phyloP scores from a whole-genome alignment of 305 asterid genomes.

The Fraxinus albicans region DNA sequence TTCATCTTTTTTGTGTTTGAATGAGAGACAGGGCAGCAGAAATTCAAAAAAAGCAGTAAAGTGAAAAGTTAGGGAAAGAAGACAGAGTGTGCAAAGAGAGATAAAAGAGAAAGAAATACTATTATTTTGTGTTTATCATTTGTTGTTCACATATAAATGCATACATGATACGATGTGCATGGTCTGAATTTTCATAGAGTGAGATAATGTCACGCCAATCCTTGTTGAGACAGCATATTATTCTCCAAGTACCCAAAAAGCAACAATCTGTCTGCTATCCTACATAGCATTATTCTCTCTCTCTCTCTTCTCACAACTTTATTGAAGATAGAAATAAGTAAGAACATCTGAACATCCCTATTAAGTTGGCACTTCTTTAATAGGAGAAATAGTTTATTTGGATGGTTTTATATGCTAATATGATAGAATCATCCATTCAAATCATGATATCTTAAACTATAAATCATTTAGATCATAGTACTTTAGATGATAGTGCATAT shows the following conservation, averaged over 20 bases:
- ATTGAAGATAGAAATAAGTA: not conserved
- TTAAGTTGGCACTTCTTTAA: no score
- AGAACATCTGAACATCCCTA: not conserved
- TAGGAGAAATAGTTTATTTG: not conserved
- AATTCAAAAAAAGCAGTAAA: conserved; percentile 44
- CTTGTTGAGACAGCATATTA: conserved; percentile 49
- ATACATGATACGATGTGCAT: not conserved
- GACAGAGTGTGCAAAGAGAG: conserved; percentile 32
- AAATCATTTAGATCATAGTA: no score
- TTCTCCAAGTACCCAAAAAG: conserved; percentile 50
- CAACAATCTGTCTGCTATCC: conserved; percentile 56
- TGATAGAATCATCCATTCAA: not conserved
- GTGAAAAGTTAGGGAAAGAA: conserved; percentile 32
- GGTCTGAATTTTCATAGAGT: not conserved
- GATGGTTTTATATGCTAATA: not conserved
- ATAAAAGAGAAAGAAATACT: conserved; percentile 39
- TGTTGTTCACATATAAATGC: conserved; percentile 45
- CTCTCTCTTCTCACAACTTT: not conserved
- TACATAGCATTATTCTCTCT: conserved; percentile 30
- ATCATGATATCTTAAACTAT: not conserved
- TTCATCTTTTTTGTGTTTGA: conserved; percentile 14
- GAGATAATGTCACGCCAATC: conserved; percentile 41
- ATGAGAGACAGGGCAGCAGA: conserved; percentile 35
- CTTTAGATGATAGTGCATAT: not conserved
- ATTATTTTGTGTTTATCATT: conserved; percentile 48